Evolutionary conservation across 495 filamentous ascomycete genomes (phyloP), one percentile per base, ranked within the genome.

Genomic region (Hypoxylon trugodes): DNA sequence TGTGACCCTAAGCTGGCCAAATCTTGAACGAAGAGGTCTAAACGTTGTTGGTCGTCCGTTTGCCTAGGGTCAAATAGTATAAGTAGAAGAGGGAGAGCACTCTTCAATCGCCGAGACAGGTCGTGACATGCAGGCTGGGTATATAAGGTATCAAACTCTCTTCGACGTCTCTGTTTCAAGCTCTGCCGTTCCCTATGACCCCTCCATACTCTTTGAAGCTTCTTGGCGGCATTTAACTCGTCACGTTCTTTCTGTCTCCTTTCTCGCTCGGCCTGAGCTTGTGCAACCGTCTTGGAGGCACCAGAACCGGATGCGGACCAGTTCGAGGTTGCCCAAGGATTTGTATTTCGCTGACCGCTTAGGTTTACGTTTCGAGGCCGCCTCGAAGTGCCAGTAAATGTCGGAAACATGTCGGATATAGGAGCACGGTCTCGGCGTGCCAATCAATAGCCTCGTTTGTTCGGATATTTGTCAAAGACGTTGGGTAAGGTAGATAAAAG

Each of bases 311-410:
- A 56, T 1, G 80, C 73, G 4, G 72, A 61, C 77, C 82, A 81
- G 56, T 74, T 68, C 47, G 73, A 72, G 70, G 84, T 77, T 59
- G 88, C 86, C 74, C 93, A 91, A 22, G 90, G 88, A 75, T 95
- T 91, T 52, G 75, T 79, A 67, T 86, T 85, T 36, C 65, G 71
- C 61, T 93, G 90, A 65, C 93, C 96, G 47, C 91, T 94, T 56
- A 98, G 88, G 74, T 98, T 96, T 64, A 98, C 92, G 72, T 96
- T 91, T 49, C 95, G 89, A 46, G 87, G 88, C 53, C 89, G 89
- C 65, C 92, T 87, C 66, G 93, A 89, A 78, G 74, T 90, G 54
- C 95, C 95, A 22, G 90, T 94, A 76, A 98, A 98, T 33, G 88
- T 89, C 53, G 87, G 87, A 75, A 94, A 96, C 94, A 98, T 98